phyloP scores from a whole-genome alignment of 2,329 filamentous ascomycete species.

The Onygenales sp. region DNA sequence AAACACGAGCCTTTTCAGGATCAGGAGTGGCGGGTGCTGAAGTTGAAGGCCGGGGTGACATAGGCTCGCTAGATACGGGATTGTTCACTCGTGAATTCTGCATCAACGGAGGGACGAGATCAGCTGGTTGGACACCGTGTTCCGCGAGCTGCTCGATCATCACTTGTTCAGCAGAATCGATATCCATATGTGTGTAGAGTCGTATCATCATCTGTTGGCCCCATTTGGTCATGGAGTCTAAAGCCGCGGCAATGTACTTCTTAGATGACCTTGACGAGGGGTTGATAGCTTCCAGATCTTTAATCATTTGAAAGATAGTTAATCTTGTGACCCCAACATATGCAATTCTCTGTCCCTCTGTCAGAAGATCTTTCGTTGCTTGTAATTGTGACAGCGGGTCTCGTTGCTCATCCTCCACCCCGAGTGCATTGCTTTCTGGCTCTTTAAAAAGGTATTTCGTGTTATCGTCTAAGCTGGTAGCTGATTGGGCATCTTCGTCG shows the following conservation, averaged over 20 bases:
- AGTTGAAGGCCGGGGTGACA: slow-evolving; percentile 27
- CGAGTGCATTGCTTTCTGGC: slow-evolving; percentile 51
- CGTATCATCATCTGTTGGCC: slow-evolving; percentile 96
- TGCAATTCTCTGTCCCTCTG: slow-evolving; percentile 88
- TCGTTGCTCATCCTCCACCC: slow-evolving; percentile 65
- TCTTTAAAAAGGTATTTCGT: slow-evolving; percentile 92
- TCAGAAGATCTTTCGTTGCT: slow-evolving; percentile 88
- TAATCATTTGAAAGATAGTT: slow-evolving; percentile 67
- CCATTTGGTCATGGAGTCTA: slow-evolving; percentile 88
- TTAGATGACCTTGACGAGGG: slow-evolving; percentile 52
- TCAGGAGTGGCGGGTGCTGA: slow-evolving; percentile 25
- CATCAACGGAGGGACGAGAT: slow-evolving; percentile 80
- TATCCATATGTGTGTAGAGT: slow-evolving; percentile 93
- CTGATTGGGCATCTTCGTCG: slow-evolving; percentile 88
- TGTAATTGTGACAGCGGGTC: slow-evolving; percentile 87
- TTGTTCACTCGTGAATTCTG: slow-evolving; percentile 89
- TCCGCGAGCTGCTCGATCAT: slow-evolving; percentile 97
- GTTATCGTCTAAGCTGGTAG: slow-evolving; percentile 94
- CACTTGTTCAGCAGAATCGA: slow-evolving; percentile 75
- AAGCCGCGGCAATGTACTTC: slow-evolving; percentile 59
- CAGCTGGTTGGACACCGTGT: slow-evolving; percentile 76
- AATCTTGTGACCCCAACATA: slow-evolving; percentile 87
- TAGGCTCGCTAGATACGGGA: slow-evolving; percentile 57
- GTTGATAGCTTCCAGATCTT: slow-evolving; percentile 52
- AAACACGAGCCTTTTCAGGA: slow-evolving; percentile 11